Conservation (phyloP, 108 stramenopile genomes). For the Epithemia pelagica region DNA sequence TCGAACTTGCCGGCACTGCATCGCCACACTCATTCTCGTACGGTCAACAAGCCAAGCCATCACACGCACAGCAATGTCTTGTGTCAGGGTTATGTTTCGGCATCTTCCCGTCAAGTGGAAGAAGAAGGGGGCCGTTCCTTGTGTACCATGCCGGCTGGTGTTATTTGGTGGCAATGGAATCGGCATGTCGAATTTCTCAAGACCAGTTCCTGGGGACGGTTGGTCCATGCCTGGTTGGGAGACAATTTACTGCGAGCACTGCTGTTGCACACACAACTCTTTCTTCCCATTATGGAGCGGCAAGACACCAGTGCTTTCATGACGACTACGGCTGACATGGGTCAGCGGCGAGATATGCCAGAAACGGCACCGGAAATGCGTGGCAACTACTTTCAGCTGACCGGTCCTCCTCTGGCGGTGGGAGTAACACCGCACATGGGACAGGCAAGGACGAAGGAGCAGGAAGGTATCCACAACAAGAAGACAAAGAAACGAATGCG, state of each 20-base stretch:
- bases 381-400: conserved; percentile 40
- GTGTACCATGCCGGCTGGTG: conserved; percentile 18
- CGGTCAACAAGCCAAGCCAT: neutral
- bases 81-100: conserved; percentile 17
- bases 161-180: conserved; percentile 18
- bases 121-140: neutral
- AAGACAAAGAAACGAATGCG: conserved; percentile 2
- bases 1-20: neutral
- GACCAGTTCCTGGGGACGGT: conserved; percentile 12
- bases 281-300: conserved; percentile 31
- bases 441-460: neutral
- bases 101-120: neutral
- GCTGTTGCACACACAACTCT: conserved; percentile 32
- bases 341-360: neutral
- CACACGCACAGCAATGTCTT: conserved; percentile 17
- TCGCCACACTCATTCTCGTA: no score
- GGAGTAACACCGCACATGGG: neutral
- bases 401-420: neutral
- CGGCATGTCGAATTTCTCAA: conserved; percentile 38
- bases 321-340: neutral
- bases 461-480: conserved; percentile 13
- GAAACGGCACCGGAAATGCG: no score
- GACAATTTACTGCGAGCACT: conserved; percentile 44
- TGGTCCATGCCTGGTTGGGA: conserved; percentile 28
- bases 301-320: neutral